Base-by-base conservation (phyloP, 805 yeast genomes). In the Yamadazyma laniorum region DNA sequence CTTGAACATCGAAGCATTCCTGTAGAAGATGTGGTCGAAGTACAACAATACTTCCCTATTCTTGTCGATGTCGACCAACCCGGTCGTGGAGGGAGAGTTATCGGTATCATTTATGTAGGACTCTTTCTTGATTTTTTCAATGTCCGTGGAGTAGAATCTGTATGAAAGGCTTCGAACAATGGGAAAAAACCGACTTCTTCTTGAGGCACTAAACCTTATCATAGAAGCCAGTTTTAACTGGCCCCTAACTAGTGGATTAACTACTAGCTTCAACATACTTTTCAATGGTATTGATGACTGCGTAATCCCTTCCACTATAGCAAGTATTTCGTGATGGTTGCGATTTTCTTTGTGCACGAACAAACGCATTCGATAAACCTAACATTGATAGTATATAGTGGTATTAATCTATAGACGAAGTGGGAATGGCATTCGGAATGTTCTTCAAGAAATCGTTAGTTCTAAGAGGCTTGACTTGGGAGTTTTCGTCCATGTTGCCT, bases 361-460 rank as follows among this genome's bases (percentile, higher is more conserved):
- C 23, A 21, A 21, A 21, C 9, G 23, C 23, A 21, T n/a, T n/a
- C n/a, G n/a, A n/a, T n/a, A n/a, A n/a, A n/a, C n/a, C n/a, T n/a
- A n/a, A n/a, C n/a, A n/a, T n/a, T n/a, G n/a, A n/a, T n/a, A n/a
- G n/a, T n/a, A n/a, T n/a, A n/a, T n/a, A n/a, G n/a, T 9, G 9
- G 9, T 21, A 26, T 35, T 46, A 54, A 34, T 54, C 59, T 8
- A 54, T 39, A 5, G 45, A 25, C 3, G 57, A 45, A 7, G 54
- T 37, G 4, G 53, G 51, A 9, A 54, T 46, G 13, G 38, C 29
- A 32, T 43, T 45, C 6, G 52, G 39, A 7, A 47, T 34, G 25
- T 44, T 64, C 22, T 63, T 68, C 29, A 77, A 60, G 47, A 87
- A 87, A 53, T 87, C 95, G 0, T 67, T 52, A 5, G 86, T 74